Percentiles rank a stretch among this genome's conserved stretches.
Evolutionary conservation across 768 basidiomycete genomes (phyloP).

Genomic region (Boletus coccyginus): DNA sequence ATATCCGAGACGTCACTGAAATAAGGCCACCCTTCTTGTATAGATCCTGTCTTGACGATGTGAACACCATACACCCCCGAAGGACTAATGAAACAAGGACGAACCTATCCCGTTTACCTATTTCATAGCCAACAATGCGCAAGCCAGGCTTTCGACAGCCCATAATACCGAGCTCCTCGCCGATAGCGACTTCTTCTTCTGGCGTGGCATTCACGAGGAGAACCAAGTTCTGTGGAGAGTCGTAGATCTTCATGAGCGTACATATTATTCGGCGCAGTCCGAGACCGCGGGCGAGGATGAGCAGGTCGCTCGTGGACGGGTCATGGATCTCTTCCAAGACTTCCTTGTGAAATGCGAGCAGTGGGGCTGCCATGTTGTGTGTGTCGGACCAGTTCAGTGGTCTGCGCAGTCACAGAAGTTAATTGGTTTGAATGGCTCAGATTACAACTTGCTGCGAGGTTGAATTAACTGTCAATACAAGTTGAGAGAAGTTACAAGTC

Average conservation of each 20-base stretch:
- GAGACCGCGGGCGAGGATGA: conserved; percentile 86
- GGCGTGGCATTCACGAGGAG: conserved; percentile 79
- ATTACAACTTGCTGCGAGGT: neutral
- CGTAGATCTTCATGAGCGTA: conserved; percentile 90
- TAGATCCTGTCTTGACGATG: conserved; percentile 60
- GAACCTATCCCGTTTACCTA: conserved; percentile 73
- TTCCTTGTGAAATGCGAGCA: conserved; percentile 64
- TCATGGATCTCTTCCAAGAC: conserved; percentile 71
- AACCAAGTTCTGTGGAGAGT: conserved; percentile 79
- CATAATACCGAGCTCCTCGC: conserved; percentile 90
- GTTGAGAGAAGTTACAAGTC: no score
- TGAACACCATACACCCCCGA: conserved; percentile 5
- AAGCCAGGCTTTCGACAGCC: conserved; percentile 87
- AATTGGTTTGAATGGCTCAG: neutral
- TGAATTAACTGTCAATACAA: neutral
- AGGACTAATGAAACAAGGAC: conserved; percentile 20
- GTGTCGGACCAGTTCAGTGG: neutral
- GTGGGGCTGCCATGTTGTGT: conserved; percentile 24
- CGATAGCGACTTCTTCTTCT: conserved; percentile 89
- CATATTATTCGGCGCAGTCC: conserved; percentile 83
- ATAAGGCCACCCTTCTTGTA: conserved; percentile 89
- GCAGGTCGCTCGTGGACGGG: conserved; percentile 67
- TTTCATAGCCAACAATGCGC: conserved; percentile 80
- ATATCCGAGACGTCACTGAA: conserved; percentile 89
- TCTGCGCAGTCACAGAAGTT: neutral